These are phyloP conservation scores for Ceratobasidium sp. DNA, from an alignment of 1,284 basidiomycete genomes.

Conservation along the genomic window DNA sequence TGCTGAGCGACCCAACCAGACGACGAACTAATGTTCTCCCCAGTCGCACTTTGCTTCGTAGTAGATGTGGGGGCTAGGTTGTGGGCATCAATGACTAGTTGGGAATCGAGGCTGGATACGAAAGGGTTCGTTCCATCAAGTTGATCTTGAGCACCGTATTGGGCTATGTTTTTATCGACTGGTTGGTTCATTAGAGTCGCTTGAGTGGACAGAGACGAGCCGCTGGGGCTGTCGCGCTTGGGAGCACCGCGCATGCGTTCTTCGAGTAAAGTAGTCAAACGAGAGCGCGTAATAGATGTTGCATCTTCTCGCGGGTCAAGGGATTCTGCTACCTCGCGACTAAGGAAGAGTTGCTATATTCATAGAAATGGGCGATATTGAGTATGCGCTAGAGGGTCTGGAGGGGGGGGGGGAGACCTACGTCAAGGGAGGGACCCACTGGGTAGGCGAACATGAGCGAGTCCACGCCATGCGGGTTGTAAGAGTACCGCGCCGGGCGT, in stretches of 20 bases:
- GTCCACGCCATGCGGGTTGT: conserved; percentile 81
- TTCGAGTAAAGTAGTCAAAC: conserved; percentile 70
- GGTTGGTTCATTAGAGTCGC: too few relatives aligned
- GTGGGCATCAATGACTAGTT: conserved; percentile 45
- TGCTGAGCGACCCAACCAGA: conserved; percentile 45
- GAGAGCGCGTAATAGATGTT: conserved; percentile 73
- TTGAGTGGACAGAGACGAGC: neutral
- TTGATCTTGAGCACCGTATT: too few relatives aligned
- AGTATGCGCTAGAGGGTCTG: conserved; percentile 23
- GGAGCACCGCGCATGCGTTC: conserved; percentile 67
- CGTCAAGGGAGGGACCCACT: conserved; percentile 76
- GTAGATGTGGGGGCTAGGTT: conserved; percentile 58
- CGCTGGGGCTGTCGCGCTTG: conserved; percentile 15
- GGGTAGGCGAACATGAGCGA: conserved; percentile 86
- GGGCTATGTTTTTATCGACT: too few relatives aligned
- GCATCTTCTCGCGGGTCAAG: conserved; percentile 82
- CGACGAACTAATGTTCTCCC: conserved; percentile 46
- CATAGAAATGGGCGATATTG: too few relatives aligned
- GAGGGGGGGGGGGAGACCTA: conserved; percentile 55
- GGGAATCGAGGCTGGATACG: conserved; percentile 47
- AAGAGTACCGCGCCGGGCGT: conserved; percentile 81
- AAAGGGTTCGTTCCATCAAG: too few relatives aligned
- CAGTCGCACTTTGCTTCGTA: conserved; percentile 58
- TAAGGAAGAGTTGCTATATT: conserved; percentile 84
- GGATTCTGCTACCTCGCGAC: conserved; percentile 81